A percentile compares a stretch with the other conserved stretches of the same genome.
Conservation (phyloP, 371 early-diverging fungal species). For the Nematocida sp. region DNA sequence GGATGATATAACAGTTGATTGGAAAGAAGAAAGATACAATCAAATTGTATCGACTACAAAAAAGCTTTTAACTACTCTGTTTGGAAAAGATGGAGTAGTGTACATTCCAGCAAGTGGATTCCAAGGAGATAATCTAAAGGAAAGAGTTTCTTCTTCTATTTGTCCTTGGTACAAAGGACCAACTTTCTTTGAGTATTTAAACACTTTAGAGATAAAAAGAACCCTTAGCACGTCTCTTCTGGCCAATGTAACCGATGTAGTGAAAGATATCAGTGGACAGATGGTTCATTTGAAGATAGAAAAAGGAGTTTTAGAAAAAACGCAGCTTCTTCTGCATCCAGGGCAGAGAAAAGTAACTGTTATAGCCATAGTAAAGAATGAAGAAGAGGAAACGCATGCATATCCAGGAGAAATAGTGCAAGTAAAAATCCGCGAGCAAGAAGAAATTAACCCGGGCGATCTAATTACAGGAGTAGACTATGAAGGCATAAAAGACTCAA, state of each 20-base stretch:
- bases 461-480: slow-evolving; percentile 39
- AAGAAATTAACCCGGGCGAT: slow-evolving; percentile 61
- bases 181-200: slow-evolving; percentile 62
- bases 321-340: slow-evolving; percentile 55
- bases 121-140: slow-evolving; percentile 60
- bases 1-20: slow-evolving; percentile 62
- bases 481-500: slow-evolving; percentile 40
- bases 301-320: slow-evolving; percentile 49
- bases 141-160: not conserved
- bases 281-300: slow-evolving; percentile 56
- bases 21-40: slow-evolving; percentile 60
- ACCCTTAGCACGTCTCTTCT: slow-evolving; percentile 1
- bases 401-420: slow-evolving; percentile 62
- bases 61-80: slow-evolving; percentile 29
- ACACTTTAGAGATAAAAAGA: slow-evolving; percentile 52
- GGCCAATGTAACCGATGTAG: slow-evolving; percentile 52
- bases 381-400: slow-evolving; percentile 65
- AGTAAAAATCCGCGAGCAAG: slow-evolving; percentile 62
- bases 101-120: slow-evolving; percentile 67
- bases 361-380: slow-evolving; percentile 56
- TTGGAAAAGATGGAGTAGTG: slow-evolving; percentile 40
- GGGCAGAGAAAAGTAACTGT: slow-evolving; percentile 43
- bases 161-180: slow-evolving; percentile 62
- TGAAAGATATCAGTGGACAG: slow-evolving; percentile 55
- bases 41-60: slow-evolving; percentile 39